These are phyloP conservation scores for Neurospora sp. DNA, from an alignment of 495 filamentous ascomycete species.

Conservation along the genomic window DNA sequence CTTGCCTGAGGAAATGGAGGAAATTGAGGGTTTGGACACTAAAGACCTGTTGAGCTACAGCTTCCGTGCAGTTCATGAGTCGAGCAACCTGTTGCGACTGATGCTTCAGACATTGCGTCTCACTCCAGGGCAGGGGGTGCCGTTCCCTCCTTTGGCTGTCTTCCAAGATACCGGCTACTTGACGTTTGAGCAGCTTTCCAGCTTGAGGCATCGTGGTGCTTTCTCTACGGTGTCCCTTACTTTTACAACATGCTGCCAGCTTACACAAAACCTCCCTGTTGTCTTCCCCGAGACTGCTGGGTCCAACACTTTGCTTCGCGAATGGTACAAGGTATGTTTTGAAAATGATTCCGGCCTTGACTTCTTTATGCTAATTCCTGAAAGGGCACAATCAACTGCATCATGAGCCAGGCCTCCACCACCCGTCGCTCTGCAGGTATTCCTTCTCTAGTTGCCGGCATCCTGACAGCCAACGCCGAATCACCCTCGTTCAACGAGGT, in stretches of 20 bases:
- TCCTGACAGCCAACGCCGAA: constrained; percentile 48
- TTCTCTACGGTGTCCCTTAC: constrained; percentile 89
- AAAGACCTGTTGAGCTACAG: constrained; percentile 88
- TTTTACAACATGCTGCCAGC: constrained; percentile 66
- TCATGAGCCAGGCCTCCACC: constrained; percentile 63
- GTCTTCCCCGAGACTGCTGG: constrained; percentile 17
- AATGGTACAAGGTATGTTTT: constrained; percentile 60
- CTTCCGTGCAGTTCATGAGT: constrained; percentile 86
- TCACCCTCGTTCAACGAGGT: constrained; percentile 44
- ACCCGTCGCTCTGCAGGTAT: constrained; percentile 89
- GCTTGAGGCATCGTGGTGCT: constrained; percentile 80
- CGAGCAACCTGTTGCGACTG: constrained; percentile 54
- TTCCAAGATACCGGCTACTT: constrained; percentile 53
- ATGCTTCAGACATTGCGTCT: constrained; percentile 38
- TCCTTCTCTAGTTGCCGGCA: constrained; percentile 70
- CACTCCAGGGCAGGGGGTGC: constrained; percentile 17
- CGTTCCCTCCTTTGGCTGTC: constrained; percentile 29
- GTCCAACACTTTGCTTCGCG: constrained; percentile 33
- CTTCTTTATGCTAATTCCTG: constrained; percentile 5
- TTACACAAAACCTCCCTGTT: constrained; percentile 36
- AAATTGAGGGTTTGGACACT: constrained; percentile 56
- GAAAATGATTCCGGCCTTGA: neutral
- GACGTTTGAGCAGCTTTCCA: constrained; percentile 70
- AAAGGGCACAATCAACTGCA: constrained; percentile 51
- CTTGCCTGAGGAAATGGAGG: constrained; percentile 61